Percentiles rank a stretch among this genome's conserved stretches.
These are phyloP conservation scores for Berkeleyomyces basicola DNA, from an alignment of 2,329 filamentous ascomycete species.

Conservation along the genomic window DNA sequence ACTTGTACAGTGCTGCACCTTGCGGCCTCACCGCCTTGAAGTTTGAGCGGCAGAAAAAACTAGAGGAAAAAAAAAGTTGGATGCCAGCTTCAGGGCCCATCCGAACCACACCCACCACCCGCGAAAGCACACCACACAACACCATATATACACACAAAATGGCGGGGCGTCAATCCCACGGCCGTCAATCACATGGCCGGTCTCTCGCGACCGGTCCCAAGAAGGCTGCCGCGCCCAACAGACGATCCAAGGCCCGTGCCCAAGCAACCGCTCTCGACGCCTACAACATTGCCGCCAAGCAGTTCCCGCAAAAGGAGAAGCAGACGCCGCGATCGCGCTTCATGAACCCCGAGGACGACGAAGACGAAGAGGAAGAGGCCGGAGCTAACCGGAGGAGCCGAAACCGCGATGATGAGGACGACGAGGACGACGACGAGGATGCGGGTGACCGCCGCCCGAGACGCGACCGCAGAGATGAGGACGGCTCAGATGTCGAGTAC, in stretches of 20 bases:
- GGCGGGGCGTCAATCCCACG: constrained; percentile 43
- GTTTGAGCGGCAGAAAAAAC: constrained; percentile 15
- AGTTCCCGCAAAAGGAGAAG: constrained; percentile 31
- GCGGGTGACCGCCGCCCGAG: constrained; percentile 27
- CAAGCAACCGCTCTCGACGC: constrained; percentile 38
- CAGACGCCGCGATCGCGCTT: constrained; percentile 34
- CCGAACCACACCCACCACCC: neutral
- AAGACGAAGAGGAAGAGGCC: constrained; percentile 15
- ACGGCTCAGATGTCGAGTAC: constrained; percentile 41
- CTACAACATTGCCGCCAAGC: constrained; percentile 39
- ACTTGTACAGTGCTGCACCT: constrained; percentile 9
- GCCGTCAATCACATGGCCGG: constrained; percentile 30
- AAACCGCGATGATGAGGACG: constrained; percentile 28
- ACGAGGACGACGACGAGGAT: constrained; percentile 36
- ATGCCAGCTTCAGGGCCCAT: neutral
- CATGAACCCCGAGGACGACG: constrained; percentile 27
- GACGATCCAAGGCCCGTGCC: constrained; percentile 32
- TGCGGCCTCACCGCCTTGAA: constrained; percentile 10
- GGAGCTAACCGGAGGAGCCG: constrained; percentile 24
- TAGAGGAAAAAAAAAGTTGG: constrained; percentile 1
- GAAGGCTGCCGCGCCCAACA: constrained; percentile 15
- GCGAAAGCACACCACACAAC: neutral
- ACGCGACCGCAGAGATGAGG: constrained; percentile 30
- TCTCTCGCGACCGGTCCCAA: constrained; percentile 20
- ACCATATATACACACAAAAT: constrained; percentile 22